Evolutionary conservation across 805 yeast genomes (phyloP).

Genomic region (Nakazawaea wickerhamii): DNA sequence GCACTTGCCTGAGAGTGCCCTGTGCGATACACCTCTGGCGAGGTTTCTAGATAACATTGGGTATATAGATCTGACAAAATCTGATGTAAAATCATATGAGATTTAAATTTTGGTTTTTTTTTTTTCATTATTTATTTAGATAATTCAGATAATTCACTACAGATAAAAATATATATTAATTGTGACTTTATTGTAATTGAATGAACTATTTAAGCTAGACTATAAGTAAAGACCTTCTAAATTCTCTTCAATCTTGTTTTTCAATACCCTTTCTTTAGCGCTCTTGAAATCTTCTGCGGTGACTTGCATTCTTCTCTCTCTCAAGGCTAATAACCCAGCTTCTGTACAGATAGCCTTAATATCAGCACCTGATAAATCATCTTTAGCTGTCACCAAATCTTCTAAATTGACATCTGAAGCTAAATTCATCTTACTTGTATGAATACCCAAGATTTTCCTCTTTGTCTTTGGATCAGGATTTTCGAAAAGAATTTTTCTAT

Average conservation of each 20-base stretch:
- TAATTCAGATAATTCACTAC: not conserved
- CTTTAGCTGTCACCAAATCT: conserved; percentile 83
- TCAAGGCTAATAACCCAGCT: conserved; percentile 90
- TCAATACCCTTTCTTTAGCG: conserved; percentile 92
- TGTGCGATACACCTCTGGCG: not conserved
- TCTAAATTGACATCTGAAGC: conserved; percentile 85
- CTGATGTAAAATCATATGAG: no score
- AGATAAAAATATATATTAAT: not conserved
- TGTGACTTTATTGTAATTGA: no score
- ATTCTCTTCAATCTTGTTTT: conserved; percentile 94
- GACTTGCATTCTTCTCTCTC: conserved; percentile 97
- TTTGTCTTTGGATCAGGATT: conserved; percentile 92
- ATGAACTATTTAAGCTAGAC: conserved; percentile 2
- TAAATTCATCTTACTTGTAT: conserved; percentile 88
- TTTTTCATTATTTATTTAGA: not conserved
- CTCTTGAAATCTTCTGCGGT: conserved; percentile 88
- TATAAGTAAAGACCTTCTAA: conserved; percentile 87
- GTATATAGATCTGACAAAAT: not conserved
- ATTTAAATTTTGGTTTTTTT: conserved; percentile 1
- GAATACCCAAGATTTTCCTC: conserved; percentile 87
- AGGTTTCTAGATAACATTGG: not conserved
- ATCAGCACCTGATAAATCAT: conserved; percentile 95
- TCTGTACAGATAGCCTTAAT: conserved; percentile 97
- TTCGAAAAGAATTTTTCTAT: conserved; percentile 91
- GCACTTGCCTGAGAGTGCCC: not conserved